These are phyloP conservation scores for Amoebophrya sp. DNA, from an alignment of 169 alveolate species.

Conservation along the genomic window DNA sequence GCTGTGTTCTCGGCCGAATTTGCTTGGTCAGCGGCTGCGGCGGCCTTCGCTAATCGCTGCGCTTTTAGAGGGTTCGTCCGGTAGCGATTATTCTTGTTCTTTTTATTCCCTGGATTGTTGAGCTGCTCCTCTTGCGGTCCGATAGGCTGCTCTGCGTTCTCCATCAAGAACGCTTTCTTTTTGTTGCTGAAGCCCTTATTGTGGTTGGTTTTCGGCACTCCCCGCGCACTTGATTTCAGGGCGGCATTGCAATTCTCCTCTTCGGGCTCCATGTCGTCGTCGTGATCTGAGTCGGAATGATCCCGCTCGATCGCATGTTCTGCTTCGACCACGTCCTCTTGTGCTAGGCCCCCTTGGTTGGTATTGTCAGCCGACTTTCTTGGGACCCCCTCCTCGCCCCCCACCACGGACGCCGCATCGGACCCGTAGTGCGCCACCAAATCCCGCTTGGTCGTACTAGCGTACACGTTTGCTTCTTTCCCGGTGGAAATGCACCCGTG, in stretches of 20 bases:
- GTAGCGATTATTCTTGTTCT: background rate
- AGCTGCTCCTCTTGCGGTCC: background rate
- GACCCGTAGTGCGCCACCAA: conserved; percentile 48
- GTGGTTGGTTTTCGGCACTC: background rate
- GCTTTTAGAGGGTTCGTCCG: background rate
- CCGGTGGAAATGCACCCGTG: conserved; percentile 94
- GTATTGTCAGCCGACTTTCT: background rate
- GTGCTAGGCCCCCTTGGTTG: conserved; percentile 62
- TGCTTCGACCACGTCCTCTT: conserved; percentile 53
- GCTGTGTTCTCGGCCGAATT: conserved; percentile 39
- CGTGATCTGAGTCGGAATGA: no score
- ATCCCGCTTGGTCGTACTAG: conserved; percentile 56
- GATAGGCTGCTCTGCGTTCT: no score
- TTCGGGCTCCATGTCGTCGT: background rate
- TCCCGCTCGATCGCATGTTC: no score
- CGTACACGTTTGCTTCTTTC: conserved; percentile 94
- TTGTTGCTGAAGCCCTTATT: background rate
- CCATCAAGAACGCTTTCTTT: background rate
- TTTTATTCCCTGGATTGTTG: no score
- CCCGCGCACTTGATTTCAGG: background rate
- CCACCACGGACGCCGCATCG: conserved; percentile 24
- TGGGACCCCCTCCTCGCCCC: conserved; percentile 19
- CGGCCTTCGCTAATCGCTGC: background rate
- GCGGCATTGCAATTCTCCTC: background rate
- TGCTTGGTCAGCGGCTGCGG: background rate